Base-by-base conservation (phyloP, 176 grass and related monocot genomes). In the Neostapfia colusana region DNA sequence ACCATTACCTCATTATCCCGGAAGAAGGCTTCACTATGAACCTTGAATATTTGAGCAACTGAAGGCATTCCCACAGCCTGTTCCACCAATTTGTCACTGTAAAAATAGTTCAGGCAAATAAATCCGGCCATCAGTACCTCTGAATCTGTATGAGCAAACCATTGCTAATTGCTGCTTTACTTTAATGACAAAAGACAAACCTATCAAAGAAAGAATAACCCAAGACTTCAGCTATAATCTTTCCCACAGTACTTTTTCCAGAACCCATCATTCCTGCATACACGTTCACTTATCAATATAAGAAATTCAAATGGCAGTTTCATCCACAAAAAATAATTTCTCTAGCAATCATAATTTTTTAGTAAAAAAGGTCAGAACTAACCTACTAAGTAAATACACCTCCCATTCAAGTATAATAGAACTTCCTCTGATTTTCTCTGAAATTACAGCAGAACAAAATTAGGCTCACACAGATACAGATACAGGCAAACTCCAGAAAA, bases 301-400 rank as follows among this genome's bases (percentile, higher is more conserved):
- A 88, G 63, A 53, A 63, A 67, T 31, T 31, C 57, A 77, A 40
- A 70, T 58, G 15, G 50, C 3, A 69, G 3, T 70, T 63, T 23
- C 20, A 83, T 54, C 58, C 9, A n/a, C 65, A 69, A 28, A 36
- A 2, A 63, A 63, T 15, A 10, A 6, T 8, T 71, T 60, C 48
- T 85, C 76, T 42, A 25, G 55, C 50, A 80, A 0, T 39, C 8
- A 3, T 14, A 55, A 75, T 13, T 63, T 31, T 31, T 31, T 31
- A 2, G 1, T 36, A 51, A 66, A 7, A 28, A 16, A 41, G 70
- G 77, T 46, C 21, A 14, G 72, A 67, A 90, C 89, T 87, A 17
- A 99, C 95, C 95, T 85, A 99, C 95, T 80, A 99, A 86, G 93
- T 92, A 99, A 45, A 99, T 85, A 80, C 95, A 95, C 57, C 89